phyloP scores from a whole-genome alignment of 1,139 yeast species.

The Lodderomyces pseudojiufengensis region DNA sequence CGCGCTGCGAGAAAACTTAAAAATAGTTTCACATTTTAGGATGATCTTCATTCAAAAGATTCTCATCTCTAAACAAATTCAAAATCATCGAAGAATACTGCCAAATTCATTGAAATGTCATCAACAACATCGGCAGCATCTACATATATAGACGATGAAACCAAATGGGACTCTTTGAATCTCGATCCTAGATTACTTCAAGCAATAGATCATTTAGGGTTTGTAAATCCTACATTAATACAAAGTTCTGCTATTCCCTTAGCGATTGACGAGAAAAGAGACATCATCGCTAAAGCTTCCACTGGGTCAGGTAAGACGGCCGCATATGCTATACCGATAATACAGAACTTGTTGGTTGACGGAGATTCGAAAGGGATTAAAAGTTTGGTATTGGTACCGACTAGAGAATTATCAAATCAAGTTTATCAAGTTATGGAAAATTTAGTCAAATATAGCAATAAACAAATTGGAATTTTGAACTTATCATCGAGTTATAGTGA shows the following conservation, averaged over 20 bases:
- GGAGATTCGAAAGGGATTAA: constrained; percentile 32
- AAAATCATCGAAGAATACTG: no score
- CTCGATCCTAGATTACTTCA: constrained; percentile 81
- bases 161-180: constrained; percentile 67
- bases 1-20: no score
- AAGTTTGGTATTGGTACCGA: constrained; percentile 74
- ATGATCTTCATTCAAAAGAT: background rate
- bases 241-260: constrained; percentile 91
- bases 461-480: constrained; percentile 63
- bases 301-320: constrained; percentile 93
- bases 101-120: no score
- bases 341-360: constrained; percentile 55
- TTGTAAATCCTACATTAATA: constrained; percentile 79
- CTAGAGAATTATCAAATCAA: constrained; percentile 82
- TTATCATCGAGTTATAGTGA: constrained; percentile 72
- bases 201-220: constrained; percentile 80
- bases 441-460: constrained; percentile 68
- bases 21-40: background rate
- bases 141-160: constrained; percentile 65
- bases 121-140: constrained; percentile 47
- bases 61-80: no score
- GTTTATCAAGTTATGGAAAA: constrained; percentile 68
- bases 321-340: constrained; percentile 76
- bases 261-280: constrained; percentile 82
- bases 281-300: constrained; percentile 81